Percentiles rank a stretch among this genome's conserved stretches.
Evolutionary conservation across 371 early-diverging fungal genomes (phyloP).

Genomic region (Haplosporangium sp.): DNA sequence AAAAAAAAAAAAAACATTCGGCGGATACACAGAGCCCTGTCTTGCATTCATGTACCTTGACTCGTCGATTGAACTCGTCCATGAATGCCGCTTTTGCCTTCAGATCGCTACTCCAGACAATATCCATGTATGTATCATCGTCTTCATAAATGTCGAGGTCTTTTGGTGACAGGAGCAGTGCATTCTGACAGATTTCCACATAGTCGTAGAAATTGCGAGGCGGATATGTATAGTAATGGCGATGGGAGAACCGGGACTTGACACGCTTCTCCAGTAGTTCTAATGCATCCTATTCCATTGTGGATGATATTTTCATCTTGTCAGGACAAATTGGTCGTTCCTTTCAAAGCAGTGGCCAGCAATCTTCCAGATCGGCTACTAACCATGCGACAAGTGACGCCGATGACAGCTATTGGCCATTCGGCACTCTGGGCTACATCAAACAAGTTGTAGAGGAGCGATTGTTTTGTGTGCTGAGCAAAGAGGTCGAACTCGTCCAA

Average conservation of each 20-base stretch:
- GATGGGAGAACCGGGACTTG: constrained; percentile 93
- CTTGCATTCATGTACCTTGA: constrained; percentile 20
- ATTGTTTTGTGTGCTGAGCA: constrained; percentile 89
- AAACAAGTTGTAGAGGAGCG: constrained; percentile 92
- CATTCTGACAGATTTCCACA: constrained; percentile 61
- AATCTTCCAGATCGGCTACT: not conserved
- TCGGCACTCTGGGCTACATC: constrained; percentile 88
- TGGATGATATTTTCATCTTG: not conserved
- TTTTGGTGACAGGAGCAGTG: constrained; percentile 52
- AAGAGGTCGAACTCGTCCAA: constrained; percentile 93
- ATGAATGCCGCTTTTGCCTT: constrained; percentile 16
- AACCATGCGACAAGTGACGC: constrained; percentile 84
- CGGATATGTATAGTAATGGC: constrained; percentile 79
- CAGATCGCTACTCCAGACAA: not conserved
- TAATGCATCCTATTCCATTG: constrained; percentile 73
- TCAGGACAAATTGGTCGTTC: not conserved
- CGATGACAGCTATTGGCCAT: constrained; percentile 89
- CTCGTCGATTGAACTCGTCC: constrained; percentile 36
- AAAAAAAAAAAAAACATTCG: not conserved
- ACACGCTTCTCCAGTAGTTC: constrained; percentile 93
- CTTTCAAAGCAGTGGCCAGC: not conserved
- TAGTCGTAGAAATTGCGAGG: constrained; percentile 69
- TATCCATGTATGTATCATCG: constrained; percentile 5
- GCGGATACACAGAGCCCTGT: not conserved
- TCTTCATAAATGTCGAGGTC: constrained; percentile 26